Base-by-base conservation (phyloP, 2,329 filamentous ascomycete species). In the Alternaria metachromatica region DNA sequence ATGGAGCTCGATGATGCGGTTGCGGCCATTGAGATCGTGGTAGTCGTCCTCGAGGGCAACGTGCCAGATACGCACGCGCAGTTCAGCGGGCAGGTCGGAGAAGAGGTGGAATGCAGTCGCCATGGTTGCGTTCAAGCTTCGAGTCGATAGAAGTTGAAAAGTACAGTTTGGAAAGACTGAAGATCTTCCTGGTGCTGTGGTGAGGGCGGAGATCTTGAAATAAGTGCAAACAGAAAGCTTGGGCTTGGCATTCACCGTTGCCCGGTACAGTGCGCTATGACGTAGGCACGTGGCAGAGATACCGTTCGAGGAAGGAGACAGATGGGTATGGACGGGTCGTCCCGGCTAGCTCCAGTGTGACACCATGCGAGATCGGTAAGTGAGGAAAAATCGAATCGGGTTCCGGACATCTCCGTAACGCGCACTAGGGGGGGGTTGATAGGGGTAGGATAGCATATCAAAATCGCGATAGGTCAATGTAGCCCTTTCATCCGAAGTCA, bases 11-110 rank as follows among this genome's bases (percentile, higher is more conserved):
- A 41, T 41, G 1, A 41, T 41, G 37, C 37, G 37, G 1, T 18
- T 0, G 7, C 37, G 37, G 0, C 37, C 37, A 1, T 41, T 41
- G 0, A 41, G 0, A 1, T 41, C 37, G 15, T 1, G 0, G 37
- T 41, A 41, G 37, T 41, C 37, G 37, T 41, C 37, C 37, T 18
- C 37, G 4, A 46, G 44, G 1, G 44, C 44, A 0, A 46, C 11
- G 12, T 21, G 20, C 44, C 44, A 46, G 44, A 46, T 46, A 21
- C 21, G 20, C 0, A 46, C 0, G 44, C 44, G 44, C 21, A 46
- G 44, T 46, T 46, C 44, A 0, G 12, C 44, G 20, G 44, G 44
- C 2, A 46, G 44, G 44, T 20, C 0, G 9, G 46, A 11, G 46
- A 25, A 28, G 23, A 26, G n/a, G 12, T 33, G 49, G 0, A 33